Evolutionary conservation across 352 stramenopile genomes (phyloP).

Genomic region (Phytophthora foliorum): DNA sequence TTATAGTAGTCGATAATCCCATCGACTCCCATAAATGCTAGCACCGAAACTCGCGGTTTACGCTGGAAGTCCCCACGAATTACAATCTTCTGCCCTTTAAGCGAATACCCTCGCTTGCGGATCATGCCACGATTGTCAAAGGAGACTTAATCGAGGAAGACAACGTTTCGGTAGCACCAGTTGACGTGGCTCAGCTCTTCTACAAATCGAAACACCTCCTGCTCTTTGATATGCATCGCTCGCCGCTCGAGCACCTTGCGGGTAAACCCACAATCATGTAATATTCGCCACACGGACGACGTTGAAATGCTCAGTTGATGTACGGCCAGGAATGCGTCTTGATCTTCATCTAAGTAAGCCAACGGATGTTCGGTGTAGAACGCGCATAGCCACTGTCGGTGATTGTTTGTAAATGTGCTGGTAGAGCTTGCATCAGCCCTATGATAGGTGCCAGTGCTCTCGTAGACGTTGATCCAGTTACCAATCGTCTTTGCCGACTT

Average conservation of each 20-base stretch:
- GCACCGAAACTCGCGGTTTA: slow-evolving; percentile 30
- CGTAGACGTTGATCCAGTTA: slow-evolving; percentile 6
- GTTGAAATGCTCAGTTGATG: slow-evolving; percentile 4
- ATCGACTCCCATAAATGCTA: slow-evolving; percentile 28
- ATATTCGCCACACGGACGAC: slow-evolving; percentile 8
- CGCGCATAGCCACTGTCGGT: slow-evolving; percentile 1
- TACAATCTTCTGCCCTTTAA: slow-evolving; percentile 25
- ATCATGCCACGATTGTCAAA: slow-evolving; percentile 49
- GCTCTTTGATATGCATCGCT: slow-evolving; percentile 7
- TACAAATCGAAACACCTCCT: slow-evolving; percentile 14
- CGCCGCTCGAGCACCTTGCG: slow-evolving; percentile 10
- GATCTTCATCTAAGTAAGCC: slow-evolving; percentile 6
- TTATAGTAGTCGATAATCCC: slow-evolving; percentile 33
- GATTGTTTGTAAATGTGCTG: background rate
- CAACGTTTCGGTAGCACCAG: slow-evolving; percentile 21
- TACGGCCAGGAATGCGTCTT: background rate
- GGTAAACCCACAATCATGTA: slow-evolving; percentile 10
- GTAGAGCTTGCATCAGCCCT: background rate
- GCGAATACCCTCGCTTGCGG: slow-evolving; percentile 29
- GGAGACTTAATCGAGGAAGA: slow-evolving; percentile 40
- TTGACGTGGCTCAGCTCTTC: slow-evolving; percentile 28
- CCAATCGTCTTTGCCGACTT: slow-evolving; percentile 3
- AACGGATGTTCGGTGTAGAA: background rate
- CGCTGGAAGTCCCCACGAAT: slow-evolving; percentile 38
- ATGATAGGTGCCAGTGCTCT: slow-evolving; percentile 3